Conservation (phyloP, 768 basidiomycete genomes). For the Lactarius tabidus region DNA sequence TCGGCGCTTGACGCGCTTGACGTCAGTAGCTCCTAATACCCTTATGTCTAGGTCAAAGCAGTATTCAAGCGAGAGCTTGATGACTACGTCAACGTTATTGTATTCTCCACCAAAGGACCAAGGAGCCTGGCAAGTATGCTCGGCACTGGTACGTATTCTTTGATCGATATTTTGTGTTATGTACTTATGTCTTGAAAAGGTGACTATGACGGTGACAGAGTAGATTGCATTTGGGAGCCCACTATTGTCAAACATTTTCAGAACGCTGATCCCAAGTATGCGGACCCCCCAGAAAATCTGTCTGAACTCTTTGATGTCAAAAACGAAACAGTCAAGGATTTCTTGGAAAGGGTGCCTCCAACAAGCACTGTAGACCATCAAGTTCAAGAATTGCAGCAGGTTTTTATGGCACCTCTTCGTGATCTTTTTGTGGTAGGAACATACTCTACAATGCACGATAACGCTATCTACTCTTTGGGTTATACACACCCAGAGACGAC, state of each 20-base stretch:
- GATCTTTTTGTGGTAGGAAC: constrained; percentile 46
- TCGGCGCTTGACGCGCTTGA: background rate
- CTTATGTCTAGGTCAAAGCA: constrained; percentile 46
- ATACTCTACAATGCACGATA: constrained; percentile 53
- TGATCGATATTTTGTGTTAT: background rate
- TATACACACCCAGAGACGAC: constrained; percentile 48
- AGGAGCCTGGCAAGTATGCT: constrained; percentile 59
- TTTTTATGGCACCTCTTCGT: constrained; percentile 48
- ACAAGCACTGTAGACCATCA: constrained; percentile 28
- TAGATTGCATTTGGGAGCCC: constrained; percentile 54
- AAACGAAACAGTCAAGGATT: constrained; percentile 43
- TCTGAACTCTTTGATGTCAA: constrained; percentile 39
- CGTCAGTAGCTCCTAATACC: background rate
- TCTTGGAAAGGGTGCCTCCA: constrained; percentile 33
- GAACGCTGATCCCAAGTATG: constrained; percentile 48
- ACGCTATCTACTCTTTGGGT: constrained; percentile 48
- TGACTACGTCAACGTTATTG: constrained; percentile 53
- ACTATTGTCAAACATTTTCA: constrained; percentile 50
- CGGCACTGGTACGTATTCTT: constrained; percentile 47
- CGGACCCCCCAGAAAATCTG: constrained; percentile 46
- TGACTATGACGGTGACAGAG: constrained; percentile 70
- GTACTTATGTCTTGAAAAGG: constrained; percentile 35
- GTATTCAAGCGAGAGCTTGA: constrained; percentile 49
- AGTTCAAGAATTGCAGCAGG: constrained; percentile 42
- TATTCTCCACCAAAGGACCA: constrained; percentile 33